phyloP scores from a whole-genome alignment of 1,139 yeast species.

The Lodderomyces margitis region DNA sequence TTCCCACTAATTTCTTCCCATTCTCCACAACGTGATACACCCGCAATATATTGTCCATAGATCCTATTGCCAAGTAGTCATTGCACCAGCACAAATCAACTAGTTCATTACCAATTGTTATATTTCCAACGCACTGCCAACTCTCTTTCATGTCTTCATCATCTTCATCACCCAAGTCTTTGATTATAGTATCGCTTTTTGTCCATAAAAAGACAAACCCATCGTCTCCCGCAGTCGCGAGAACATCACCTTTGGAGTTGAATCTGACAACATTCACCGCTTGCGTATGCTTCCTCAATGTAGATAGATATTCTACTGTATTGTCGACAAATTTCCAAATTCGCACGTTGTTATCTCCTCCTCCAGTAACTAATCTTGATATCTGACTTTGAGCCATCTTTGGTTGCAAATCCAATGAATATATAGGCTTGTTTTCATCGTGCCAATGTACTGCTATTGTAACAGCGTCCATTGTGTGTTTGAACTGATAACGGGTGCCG shows the following conservation, averaged over 20 bases:
- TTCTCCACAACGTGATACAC: conserved; percentile 43
- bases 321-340: conserved; percentile 44
- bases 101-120: conserved; percentile 33
- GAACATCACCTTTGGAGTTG: conserved; percentile 57
- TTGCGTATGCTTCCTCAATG: conserved; percentile 84
- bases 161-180: conserved; percentile 47
- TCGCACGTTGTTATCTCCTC: conserved; percentile 90
- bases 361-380: conserved; percentile 75
- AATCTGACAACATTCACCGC: conserved; percentile 92
- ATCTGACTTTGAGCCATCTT: conserved; percentile 10
- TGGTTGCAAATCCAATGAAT: conserved; percentile 79
- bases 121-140: conserved; percentile 49
- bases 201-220: conserved; percentile 85
- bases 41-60: conserved; percentile 84
- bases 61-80: conserved; percentile 73
- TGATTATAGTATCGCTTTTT: conserved; percentile 49
- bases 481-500: background rate
- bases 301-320: conserved; percentile 60
- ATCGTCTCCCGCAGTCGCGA: conserved; percentile 95
- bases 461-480: conserved; percentile 48
- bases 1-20: conserved; percentile 45
- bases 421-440: conserved; percentile 77
- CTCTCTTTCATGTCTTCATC: conserved; percentile 59
- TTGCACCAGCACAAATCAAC: conserved; percentile 24
- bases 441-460: conserved; percentile 81